phyloP scores from a whole-genome alignment of 2,329 filamentous ascomycete genomes.

The Blumeria hordei region DNA sequence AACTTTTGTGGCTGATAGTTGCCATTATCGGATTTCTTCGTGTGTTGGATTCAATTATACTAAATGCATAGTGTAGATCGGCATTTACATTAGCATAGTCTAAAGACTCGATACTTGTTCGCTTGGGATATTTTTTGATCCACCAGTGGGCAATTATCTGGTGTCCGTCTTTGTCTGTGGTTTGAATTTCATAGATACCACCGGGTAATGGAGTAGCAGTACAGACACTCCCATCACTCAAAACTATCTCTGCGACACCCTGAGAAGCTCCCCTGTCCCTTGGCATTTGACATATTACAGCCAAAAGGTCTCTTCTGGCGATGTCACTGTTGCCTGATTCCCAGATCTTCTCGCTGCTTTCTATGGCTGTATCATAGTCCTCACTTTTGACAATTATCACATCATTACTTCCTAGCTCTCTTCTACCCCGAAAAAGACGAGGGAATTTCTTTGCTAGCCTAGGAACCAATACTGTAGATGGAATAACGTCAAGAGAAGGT shows the following conservation, averaged over 20 bases:
- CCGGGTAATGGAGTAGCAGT: slow-evolving; percentile 24
- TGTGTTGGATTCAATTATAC: slow-evolving; percentile 43
- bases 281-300: slow-evolving; percentile 38
- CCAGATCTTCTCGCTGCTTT: slow-evolving; percentile 26
- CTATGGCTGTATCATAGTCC: slow-evolving; percentile 27
- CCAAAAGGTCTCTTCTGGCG: slow-evolving; percentile 32
- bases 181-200: slow-evolving; percentile 42
- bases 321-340: slow-evolving; percentile 23
- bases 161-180: slow-evolving; percentile 25
- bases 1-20: slow-evolving; percentile 32
- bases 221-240: slow-evolving; percentile 39
- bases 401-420: slow-evolving; percentile 41
- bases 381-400: slow-evolving; percentile 48
- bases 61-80: slow-evolving; percentile 47
- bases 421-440: slow-evolving; percentile 36
- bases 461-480: slow-evolving; percentile 37
- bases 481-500: slow-evolving; percentile 51
- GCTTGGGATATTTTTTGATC: slow-evolving; percentile 28
- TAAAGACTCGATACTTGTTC: slow-evolving; percentile 9
- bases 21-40: slow-evolving; percentile 55
- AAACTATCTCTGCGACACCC: slow-evolving; percentile 31
- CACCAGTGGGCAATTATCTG: slow-evolving; percentile 48
- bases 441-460: slow-evolving; percentile 35
- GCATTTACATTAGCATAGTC: slow-evolving; percentile 11
- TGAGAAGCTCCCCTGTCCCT: slow-evolving; percentile 23